Percentiles rank a stretch among this genome's conserved stretches.
These are phyloP conservation scores for Candida qinlingensis DNA, from an alignment of 805 yeast species.

Conservation along the genomic window DNA sequence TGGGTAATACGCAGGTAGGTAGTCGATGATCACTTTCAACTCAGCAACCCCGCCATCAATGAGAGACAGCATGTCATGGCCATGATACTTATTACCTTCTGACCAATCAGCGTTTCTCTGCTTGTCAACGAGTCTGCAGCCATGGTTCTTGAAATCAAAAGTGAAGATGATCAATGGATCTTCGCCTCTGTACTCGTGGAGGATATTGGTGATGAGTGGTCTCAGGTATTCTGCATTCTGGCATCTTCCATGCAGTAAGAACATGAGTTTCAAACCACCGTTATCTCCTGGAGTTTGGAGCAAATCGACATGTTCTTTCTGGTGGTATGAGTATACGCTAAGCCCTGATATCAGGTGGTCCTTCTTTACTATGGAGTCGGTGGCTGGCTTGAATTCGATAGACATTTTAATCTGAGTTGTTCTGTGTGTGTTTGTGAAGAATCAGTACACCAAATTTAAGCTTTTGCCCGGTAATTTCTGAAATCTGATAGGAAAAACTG, in stretches of 20 bases:
- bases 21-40: conserved; percentile 15
- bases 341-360: background rate
- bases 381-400: background rate
- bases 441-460: too few species aligned
- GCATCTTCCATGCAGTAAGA: conserved; percentile 3
- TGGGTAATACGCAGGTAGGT: conserved; percentile 12
- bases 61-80: conserved; percentile 15
- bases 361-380: background rate
- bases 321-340: background rate
- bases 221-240: conserved; percentile 1
- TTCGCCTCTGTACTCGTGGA: background rate
- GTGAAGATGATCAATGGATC: conserved; percentile 12
- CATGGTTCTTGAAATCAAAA: conserved; percentile 23
- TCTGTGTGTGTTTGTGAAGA: too few species aligned
- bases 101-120: conserved; percentile 11
- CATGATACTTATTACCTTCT: conserved; percentile 16
- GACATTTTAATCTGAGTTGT: background rate
- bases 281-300: background rate
- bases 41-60: conserved; percentile 19
- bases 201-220: background rate
- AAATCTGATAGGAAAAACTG: background rate
- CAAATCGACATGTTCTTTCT: background rate
- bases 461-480: too few species aligned
- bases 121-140: conserved; percentile 9
- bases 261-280: background rate